These are phyloP conservation scores for Phytopythium helicoides DNA, from an alignment of 352 stramenopile genomes.

Conservation along the genomic window DNA sequence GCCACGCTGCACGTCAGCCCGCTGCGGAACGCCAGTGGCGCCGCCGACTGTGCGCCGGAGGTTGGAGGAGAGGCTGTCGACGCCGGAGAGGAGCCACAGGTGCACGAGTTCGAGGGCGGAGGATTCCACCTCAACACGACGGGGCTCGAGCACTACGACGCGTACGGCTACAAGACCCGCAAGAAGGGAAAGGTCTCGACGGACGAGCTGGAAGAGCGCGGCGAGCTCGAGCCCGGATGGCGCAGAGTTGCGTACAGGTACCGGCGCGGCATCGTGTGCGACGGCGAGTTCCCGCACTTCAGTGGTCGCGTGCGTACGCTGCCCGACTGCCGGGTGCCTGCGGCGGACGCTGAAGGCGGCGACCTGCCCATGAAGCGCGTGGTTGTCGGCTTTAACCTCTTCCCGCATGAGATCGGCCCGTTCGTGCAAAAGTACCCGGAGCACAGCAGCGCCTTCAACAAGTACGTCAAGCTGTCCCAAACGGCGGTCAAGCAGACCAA, in stretches of 20 bases:
- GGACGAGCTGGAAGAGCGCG: conserved; percentile 37
- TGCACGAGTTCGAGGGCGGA: conserved; percentile 37
- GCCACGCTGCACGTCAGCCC: conserved; percentile 74
- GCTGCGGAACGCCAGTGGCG: conserved; percentile 13
- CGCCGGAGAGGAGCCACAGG: conserved; percentile 7
- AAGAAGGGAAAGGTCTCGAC: conserved; percentile 39
- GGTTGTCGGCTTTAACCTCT: conserved; percentile 76
- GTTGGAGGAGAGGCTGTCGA: neutral
- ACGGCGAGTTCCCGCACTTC: conserved; percentile 71
- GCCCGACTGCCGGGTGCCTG: conserved; percentile 5
- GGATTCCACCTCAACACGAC: conserved; percentile 56
- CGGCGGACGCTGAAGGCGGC: neutral
- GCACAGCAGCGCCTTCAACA: conserved; percentile 67
- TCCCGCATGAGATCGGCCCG: conserved; percentile 59
- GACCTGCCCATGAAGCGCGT: conserved; percentile 43
- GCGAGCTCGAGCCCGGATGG: conserved; percentile 35
- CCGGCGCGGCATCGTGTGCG: conserved; percentile 59
- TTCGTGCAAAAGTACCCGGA: conserved; percentile 63
- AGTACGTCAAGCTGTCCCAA: conserved; percentile 72
- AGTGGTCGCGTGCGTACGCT: conserved; percentile 53
- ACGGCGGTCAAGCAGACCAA: conserved; percentile 45
- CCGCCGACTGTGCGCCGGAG: neutral
- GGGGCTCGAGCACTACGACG: conserved; percentile 52
- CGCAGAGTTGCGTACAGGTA: conserved; percentile 46
- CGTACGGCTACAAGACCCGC: conserved; percentile 68